These are phyloP conservation scores for Zizania palustris DNA, from an alignment of 202 grass and related monocot genomes.

Conservation along the genomic window DNA sequence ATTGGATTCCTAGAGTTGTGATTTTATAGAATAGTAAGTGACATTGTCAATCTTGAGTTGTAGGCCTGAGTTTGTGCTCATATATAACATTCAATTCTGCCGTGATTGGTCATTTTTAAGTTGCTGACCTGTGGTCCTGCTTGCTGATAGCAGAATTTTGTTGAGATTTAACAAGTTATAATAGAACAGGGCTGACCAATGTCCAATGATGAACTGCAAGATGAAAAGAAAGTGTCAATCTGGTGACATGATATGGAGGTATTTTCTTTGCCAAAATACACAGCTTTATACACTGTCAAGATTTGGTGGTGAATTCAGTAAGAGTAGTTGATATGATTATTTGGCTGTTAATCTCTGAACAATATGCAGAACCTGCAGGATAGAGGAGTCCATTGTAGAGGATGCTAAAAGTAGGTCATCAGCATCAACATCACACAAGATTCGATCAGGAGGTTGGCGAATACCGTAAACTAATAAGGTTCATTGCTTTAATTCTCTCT, in stretches of 20 bases:
- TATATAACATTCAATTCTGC: background rate
- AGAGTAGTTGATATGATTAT: no score
- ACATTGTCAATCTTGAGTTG: background rate
- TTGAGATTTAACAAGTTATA: background rate
- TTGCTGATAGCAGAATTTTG: background rate
- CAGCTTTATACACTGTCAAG: background rate
- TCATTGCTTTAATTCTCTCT: no score
- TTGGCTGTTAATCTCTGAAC: no score
- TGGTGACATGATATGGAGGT: background rate
- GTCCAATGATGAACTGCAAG: background rate
- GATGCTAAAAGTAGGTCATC: no score
- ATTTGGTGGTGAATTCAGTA: background rate
- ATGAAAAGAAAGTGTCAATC: constrained; percentile 32
- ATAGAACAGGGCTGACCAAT: background rate
- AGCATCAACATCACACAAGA: no score
- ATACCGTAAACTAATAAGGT: no score
- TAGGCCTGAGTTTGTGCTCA: background rate
- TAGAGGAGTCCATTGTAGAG: no score
- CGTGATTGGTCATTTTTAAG: background rate
- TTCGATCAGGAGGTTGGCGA: no score
- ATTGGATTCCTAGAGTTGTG: background rate
- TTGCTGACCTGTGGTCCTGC: background rate
- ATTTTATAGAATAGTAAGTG: constrained; percentile 14
- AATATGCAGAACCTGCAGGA: no score
- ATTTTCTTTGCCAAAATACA: background rate